Evolutionary conservation across 1,284 basidiomycete species (phyloP), one percentile per base, ranked within the genome.

Genomic region (Earliella scabrosa): DNA sequence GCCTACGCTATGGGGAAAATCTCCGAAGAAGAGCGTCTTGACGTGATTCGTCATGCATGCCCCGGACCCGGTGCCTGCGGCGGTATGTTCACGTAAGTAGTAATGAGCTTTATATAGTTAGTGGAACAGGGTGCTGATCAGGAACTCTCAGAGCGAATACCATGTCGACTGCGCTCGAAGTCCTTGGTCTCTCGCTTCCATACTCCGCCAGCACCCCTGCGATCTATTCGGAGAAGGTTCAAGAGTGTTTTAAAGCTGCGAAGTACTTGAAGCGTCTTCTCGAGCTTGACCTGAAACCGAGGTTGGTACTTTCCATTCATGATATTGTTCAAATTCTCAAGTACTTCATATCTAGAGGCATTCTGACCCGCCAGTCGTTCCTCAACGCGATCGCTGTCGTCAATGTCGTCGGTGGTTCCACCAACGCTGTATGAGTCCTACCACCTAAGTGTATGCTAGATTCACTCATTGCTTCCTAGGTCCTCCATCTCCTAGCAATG

Each of bases 401-500:
- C 48, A 94, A 91, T 65, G 81, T 94, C 45, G 82, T 97, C 18
- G 96, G 92, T 46, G 94, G 95, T 6, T 96, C 93, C 5, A 98
- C 95, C 10, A 98, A 98, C 70, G 90, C 95, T 27, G 93, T 91
- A 66, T 55, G 83, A 36, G 32, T 64, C 9, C 36, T 23, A 5
- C 1, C 32, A 13, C 9, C 21, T n/a, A 32, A 20, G 20, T 39
- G n/a, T 31, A 20, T 35, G 21, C 27, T 20, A 11, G 7, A 27
- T n/a, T 18, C 51, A n/a, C n/a, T n/a, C n/a, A n/a, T n/a, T n/a
- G n/a, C n/a, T n/a, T n/a, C 63, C n/a, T n/a, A 90, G 86, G 92
- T 98, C 38, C 83, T 98, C 16, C 97, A 98, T 73, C 75, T 98
- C 29, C 82, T 98, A 61, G 97, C 97, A 24, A 96, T 98, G 75